Base-by-base conservation (phyloP, 208 protist species). In the Leishmania gerbilli region DNA sequence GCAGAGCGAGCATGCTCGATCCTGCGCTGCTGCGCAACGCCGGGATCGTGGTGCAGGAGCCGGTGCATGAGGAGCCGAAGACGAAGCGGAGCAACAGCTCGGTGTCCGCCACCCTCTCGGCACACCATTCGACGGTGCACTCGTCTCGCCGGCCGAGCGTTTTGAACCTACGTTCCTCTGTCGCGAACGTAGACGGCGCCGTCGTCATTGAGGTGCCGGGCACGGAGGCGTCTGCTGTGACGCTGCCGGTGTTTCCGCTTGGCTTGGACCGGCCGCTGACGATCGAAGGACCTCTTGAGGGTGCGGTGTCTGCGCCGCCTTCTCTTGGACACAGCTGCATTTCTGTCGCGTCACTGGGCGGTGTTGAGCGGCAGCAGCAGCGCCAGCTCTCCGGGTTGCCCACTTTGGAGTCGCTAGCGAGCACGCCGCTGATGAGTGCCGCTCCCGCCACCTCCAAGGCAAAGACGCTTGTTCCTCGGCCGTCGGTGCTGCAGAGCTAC, bases 41-140 rank as follows among this genome's bases (percentile, higher is more conserved):
- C 45, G 77, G 82, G 24, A 82, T 85, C n/a, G 72, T 79, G 19
- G 72, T 85, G 71, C 77, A 79, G 71, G 77, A 79, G 77, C 82
- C 82, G 60, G 82, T 85, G 58, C 65, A 85, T 51, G 82, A 79
- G 72, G 82, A 79, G 72, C 77, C 76, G 34, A 17, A 13, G 27
- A 9, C 4, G 76, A 15, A 27, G 76, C n/a, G 24, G 45, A 31
- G 31, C 74, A 42, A 17, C 40, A 64, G 40, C 79, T 60, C 47
- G 58, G 60, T 37, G 58, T 77, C 76, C 9, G 81, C 13, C 45
- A 51, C 21, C 24, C 49, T 58, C 2, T 84, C 80, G 55, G 55
- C 67, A 47, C 75, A 62, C 31, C 75, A 31, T 49, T 79, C 80
- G 56, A 69, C 58, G 31, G 27, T 64, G 76, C 68, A 31, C 68